Evolutionary conservation across 805 yeast genomes (phyloP).

Genomic region (Ogataea chonburiensis): DNA sequence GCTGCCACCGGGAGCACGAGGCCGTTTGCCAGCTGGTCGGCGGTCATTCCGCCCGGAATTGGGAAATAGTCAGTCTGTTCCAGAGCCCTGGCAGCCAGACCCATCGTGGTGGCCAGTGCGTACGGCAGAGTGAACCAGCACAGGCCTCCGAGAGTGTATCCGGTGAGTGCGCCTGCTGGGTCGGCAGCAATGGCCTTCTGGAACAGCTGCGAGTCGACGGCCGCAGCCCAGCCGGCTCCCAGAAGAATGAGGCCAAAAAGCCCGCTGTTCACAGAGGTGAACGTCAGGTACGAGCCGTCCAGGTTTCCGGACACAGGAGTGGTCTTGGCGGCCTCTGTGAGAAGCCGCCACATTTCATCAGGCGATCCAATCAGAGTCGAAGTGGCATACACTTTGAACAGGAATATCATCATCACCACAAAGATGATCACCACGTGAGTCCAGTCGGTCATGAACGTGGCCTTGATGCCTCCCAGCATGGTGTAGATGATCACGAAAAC

Average conservation of each 20-base stretch:
- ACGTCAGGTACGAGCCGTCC: constrained; percentile 27
- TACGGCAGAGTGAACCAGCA: constrained; percentile 46
- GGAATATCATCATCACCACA: constrained; percentile 30
- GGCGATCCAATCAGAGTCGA: constrained; percentile 36
- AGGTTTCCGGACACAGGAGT: constrained; percentile 22
- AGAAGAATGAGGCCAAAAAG: constrained; percentile 30
- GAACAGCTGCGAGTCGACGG: constrained; percentile 34
- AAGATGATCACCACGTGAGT: constrained; percentile 38
- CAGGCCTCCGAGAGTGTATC: constrained; percentile 46
- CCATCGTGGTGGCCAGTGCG: constrained; percentile 35
- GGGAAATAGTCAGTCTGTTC: constrained; percentile 26
- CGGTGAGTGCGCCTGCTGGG: constrained; percentile 40
- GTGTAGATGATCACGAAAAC: constrained; percentile 39
- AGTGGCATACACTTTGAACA: constrained; percentile 33
- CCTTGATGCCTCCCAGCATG: constrained; percentile 41
- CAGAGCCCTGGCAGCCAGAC: constrained; percentile 41
- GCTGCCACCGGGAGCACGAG: constrained; percentile 53
- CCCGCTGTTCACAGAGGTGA: constrained; percentile 31
- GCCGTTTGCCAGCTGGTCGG: constrained; percentile 46
- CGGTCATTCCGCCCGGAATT: constrained; percentile 31
- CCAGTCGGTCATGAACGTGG: constrained; percentile 41
- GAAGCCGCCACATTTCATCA: constrained; percentile 33
- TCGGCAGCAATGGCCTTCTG: constrained; percentile 45
- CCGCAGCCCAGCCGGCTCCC: constrained; percentile 39
- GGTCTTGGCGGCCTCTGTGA: constrained; percentile 28